phyloP scores from a whole-genome alignment of 768 basidiomycete species.

The Suillus bovinus region DNA sequence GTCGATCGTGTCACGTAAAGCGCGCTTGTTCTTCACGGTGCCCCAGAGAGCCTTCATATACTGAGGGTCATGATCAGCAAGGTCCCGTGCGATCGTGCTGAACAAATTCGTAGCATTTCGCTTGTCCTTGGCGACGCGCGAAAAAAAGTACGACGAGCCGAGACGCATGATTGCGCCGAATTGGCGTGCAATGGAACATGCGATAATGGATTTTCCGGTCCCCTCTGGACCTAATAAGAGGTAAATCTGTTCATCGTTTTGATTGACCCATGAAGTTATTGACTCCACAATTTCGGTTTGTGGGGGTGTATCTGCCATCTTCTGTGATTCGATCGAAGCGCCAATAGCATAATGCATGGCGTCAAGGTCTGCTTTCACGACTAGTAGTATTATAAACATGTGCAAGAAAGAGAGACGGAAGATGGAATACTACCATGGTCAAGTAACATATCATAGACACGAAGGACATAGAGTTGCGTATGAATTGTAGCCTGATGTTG shows the following conservation, averaged over 20 bases:
- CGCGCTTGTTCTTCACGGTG: conserved; percentile 21
- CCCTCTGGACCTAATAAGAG: conserved; percentile 29
- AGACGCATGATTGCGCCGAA: conserved; percentile 29
- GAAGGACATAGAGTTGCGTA: neutral
- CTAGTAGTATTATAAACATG: conserved; percentile 4
- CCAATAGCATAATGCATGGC: conserved; percentile 22
- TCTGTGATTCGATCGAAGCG: conserved; percentile 23
- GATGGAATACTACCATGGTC: neutral
- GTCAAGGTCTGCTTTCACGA: conserved; percentile 15
- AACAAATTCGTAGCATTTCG: conserved; percentile 28
- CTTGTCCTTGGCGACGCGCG: conserved; percentile 14
- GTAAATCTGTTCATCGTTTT: conserved; percentile 21
- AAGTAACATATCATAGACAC: conserved; percentile 1
- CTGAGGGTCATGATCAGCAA: conserved; percentile 34
- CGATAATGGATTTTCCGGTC: conserved; percentile 35
- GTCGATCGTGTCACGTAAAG: conserved; percentile 22
- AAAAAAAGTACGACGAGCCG: conserved; percentile 35
- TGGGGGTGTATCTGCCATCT: conserved; percentile 14
- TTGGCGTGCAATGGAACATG: conserved; percentile 28
- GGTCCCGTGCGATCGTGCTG: conserved; percentile 34
- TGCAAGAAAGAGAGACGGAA: neutral
- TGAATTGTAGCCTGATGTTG: conserved; percentile 5
- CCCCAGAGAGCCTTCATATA: conserved; percentile 19
- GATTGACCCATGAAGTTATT: conserved; percentile 21
- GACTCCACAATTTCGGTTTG: conserved; percentile 15